Percentiles rank a stretch among this genome's conserved stretches.
Conservation (phyloP, 768 basidiomycete genomes). For the Paxillus ammoniavirescens region DNA sequence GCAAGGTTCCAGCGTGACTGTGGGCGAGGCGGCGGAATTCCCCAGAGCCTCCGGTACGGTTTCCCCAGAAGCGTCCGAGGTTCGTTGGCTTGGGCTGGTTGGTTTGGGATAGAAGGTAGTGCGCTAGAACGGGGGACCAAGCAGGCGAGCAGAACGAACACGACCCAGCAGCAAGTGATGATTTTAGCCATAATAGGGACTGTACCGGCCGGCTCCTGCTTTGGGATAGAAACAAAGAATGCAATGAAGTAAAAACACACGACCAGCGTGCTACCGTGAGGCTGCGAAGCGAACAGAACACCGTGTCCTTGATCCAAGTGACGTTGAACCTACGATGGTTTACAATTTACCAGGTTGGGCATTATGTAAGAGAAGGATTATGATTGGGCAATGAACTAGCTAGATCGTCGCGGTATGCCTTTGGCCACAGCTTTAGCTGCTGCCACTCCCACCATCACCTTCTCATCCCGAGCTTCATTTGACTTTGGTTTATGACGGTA, state of each 20-base stretch:
- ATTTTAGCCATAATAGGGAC: conserved; percentile 1
- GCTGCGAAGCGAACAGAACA: background rate
- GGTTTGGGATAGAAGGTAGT: background rate
- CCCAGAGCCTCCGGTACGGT: conserved; percentile 5
- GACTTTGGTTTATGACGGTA: conserved; percentile 21
- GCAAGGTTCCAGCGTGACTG: background rate
- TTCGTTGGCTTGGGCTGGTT: background rate
- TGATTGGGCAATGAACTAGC: background rate
- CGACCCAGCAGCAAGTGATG: background rate
- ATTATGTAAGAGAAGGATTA: background rate
- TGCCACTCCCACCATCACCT: conserved; percentile 15
- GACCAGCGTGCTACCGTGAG: conserved; percentile 9
- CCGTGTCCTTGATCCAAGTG: background rate
- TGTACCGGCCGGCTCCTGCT: background rate
- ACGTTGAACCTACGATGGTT: background rate
- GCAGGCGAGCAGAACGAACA: conserved; percentile 9
- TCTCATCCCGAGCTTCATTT: conserved; percentile 9
- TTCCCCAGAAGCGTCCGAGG: conserved; percentile 16
- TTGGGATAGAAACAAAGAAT: background rate
- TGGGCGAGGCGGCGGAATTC: background rate
- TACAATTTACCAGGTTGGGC: conserved; percentile 6
- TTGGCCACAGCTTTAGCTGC: conserved; percentile 20
- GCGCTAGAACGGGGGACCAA: conserved; percentile 7
- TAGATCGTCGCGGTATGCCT: background rate
- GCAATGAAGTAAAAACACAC: background rate